Base-by-base conservation (phyloP, 2,329 filamentous ascomycete genomes). In the Trichoderma citrinoviride region DNA sequence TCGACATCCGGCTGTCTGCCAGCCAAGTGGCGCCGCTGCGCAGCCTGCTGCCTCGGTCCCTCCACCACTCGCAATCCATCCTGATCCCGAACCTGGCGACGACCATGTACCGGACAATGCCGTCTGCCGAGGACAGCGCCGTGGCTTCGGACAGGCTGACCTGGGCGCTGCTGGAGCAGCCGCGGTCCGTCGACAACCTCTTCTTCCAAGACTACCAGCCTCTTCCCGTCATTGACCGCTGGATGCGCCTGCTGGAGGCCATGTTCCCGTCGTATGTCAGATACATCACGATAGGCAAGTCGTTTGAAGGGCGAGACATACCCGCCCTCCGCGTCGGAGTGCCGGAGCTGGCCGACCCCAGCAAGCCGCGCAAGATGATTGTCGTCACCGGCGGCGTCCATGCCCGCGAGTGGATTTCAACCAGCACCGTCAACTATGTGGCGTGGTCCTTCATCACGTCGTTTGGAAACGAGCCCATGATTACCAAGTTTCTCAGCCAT, bases 131-230 rank as follows among this genome's bases (percentile, higher is more conserved):
- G 40, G 65, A 68, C 3, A 64, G 58, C 17, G 64, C 60, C 17
- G 40, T 67, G 7, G 69, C 72, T 10, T 66, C 70, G 8, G 74
- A 70, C 62, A 77, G 67, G 64, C 71, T 66, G 56, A 72, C 66
- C 66, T 73, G 68, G 58, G 72, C 71, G 67, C 78, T 69, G 47
- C 70, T 67, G 21, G 61, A 75, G 68, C 53, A 77, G 72, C 63
- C 70, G 29, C 74, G 75, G 12, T 76, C 77, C 64, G 73, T 79
- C n/a, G 85, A 89, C 65, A 92, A 93, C 72, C 81, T 96, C 44
- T 98, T 97, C 80, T 98, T 99, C 78, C 85, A 87, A 58, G 88
- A 97, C 73, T 99, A 97, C 76, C 95, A 97, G 73, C 92, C 93
- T 1, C 81, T 96, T 23, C 87, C 90, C 3, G 93, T 84, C 49